Percentiles rank a stretch among this genome's conserved stretches.
Evolutionary conservation across 2,329 filamentous ascomycete genomes (phyloP).

Genomic region (Monilinia polystroma): DNA sequence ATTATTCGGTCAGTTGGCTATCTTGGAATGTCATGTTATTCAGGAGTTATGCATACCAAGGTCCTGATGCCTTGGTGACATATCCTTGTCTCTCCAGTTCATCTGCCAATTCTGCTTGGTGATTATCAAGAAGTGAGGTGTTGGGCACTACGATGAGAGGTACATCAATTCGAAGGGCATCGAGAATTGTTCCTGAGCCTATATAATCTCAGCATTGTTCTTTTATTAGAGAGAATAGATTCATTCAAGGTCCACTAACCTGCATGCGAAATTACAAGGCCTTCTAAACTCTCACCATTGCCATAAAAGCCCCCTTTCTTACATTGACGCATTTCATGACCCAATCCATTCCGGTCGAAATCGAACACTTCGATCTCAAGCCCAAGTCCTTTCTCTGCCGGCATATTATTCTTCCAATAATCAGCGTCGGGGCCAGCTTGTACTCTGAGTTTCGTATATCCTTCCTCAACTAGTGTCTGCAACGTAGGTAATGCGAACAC

Average conservation of each 20-base stretch:
- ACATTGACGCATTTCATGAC: slow-evolving; percentile 46
- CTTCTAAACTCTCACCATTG: slow-evolving; percentile 53
- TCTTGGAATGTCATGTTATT: not conserved
- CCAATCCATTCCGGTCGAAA: slow-evolving; percentile 62
- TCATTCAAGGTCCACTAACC: slow-evolving; percentile 53
- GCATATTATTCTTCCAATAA: slow-evolving; percentile 46
- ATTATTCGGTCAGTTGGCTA: slow-evolving; percentile 9
- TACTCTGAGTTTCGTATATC: slow-evolving; percentile 71
- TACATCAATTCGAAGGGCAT: slow-evolving; percentile 70
- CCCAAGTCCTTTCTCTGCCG: slow-evolving; percentile 33
- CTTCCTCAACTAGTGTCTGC: slow-evolving; percentile 52
- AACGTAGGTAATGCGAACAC: slow-evolving; percentile 65
- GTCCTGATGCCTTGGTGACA: slow-evolving; percentile 50
- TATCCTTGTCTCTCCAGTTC: slow-evolving; percentile 74
- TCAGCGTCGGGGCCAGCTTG: slow-evolving; percentile 74
- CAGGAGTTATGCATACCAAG: slow-evolving; percentile 28
- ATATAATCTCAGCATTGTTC: slow-evolving; percentile 10
- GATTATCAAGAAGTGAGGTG: slow-evolving; percentile 76
- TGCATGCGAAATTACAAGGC: slow-evolving; percentile 84
- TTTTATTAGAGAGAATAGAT: not conserved
- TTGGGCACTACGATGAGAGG: slow-evolving; percentile 92
- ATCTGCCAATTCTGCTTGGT: slow-evolving; percentile 83
- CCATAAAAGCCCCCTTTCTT: slow-evolving; percentile 40
- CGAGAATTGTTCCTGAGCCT: slow-evolving; percentile 90
- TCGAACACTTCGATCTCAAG: slow-evolving; percentile 62